These are phyloP conservation scores for Platismatia glauca DNA, from an alignment of 495 filamentous ascomycete species.

Conservation along the genomic window DNA sequence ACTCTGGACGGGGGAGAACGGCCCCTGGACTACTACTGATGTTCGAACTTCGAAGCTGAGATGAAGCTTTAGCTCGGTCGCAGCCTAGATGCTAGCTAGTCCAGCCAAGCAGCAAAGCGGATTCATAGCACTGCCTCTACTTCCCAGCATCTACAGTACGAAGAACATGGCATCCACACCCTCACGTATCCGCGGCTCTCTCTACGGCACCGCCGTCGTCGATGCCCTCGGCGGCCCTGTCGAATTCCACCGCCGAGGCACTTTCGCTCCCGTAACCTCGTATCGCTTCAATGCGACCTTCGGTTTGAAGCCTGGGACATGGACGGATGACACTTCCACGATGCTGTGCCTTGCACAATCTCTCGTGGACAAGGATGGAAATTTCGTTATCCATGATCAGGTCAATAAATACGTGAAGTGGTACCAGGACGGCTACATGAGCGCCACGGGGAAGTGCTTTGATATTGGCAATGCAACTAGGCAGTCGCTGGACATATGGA, in stretches of 20 bases:
- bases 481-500: constrained; percentile 32
- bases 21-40: not conserved
- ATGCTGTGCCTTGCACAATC: constrained; percentile 39
- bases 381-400: constrained; percentile 27
- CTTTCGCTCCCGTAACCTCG: constrained; percentile 33
- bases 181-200: constrained; percentile 32
- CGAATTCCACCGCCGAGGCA: constrained; percentile 32
- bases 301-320: constrained; percentile 29
- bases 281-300: constrained; percentile 26
- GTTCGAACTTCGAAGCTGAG: not conserved
- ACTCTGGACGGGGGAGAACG: too few species aligned
- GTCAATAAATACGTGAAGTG: constrained; percentile 34
- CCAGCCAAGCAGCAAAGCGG: not conserved
- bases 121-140: not conserved
- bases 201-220: constrained; percentile 38
- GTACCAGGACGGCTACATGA: constrained; percentile 33
- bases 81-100: not conserved
- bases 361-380: constrained; percentile 28
- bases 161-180: not conserved
- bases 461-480: constrained; percentile 36
- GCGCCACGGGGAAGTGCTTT: constrained; percentile 31
- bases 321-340: constrained; percentile 43
- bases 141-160: not conserved
- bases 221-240: constrained; percentile 43
- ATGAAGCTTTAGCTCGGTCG: not conserved